A percentile compares a stretch with the other conserved stretches of the same genome.
These are phyloP conservation scores for Aureobasidium sp. DNA, from an alignment of 2,329 filamentous ascomycete genomes.

Conservation along the genomic window DNA sequence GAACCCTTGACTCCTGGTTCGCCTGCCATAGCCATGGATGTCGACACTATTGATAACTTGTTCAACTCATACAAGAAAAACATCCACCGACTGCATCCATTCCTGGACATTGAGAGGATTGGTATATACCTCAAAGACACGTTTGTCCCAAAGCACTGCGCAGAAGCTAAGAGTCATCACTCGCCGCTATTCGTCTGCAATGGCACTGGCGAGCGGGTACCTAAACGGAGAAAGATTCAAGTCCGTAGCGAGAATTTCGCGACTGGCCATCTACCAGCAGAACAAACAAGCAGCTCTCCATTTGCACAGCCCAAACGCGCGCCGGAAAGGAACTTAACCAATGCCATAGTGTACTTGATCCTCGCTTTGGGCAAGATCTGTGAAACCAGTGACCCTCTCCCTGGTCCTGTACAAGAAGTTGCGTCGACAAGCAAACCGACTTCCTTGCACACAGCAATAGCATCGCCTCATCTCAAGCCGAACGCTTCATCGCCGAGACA, in stretches of 20 bases:
- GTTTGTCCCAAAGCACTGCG: slow-evolving; percentile 35
- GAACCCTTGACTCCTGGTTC: slow-evolving; percentile 33
- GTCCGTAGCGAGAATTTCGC: neutral
- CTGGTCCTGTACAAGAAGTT: slow-evolving; percentile 49
- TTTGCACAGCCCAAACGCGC: neutral
- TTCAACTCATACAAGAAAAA: slow-evolving; percentile 51
- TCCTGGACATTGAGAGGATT: slow-evolving; percentile 49
- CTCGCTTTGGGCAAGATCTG: slow-evolving; percentile 85
- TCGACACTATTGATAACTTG: slow-evolving; percentile 43
- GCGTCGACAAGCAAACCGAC: slow-evolving; percentile 3
- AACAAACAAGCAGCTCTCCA: neutral
- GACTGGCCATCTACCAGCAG: neutral
- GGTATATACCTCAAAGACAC: slow-evolving; percentile 22
- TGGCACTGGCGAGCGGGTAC: slow-evolving; percentile 10
- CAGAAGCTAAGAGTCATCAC: neutral
- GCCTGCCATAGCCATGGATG: slow-evolving; percentile 43
- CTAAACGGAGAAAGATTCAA: slow-evolving; percentile 12
- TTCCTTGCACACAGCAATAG: slow-evolving; percentile 21
- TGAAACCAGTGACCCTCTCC: slow-evolving; percentile 43
- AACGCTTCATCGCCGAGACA: slow-evolving; percentile 35
- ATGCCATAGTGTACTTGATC: slow-evolving; percentile 73
- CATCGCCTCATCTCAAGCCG: slow-evolving; percentile 24
- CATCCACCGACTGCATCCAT: slow-evolving; percentile 58
- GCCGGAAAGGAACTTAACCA: slow-evolving; percentile 50
- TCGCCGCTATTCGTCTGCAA: slow-evolving; percentile 13